phyloP scores from a whole-genome alignment of 257 asterid genomes.

The Gynochthodes officinalis region DNA sequence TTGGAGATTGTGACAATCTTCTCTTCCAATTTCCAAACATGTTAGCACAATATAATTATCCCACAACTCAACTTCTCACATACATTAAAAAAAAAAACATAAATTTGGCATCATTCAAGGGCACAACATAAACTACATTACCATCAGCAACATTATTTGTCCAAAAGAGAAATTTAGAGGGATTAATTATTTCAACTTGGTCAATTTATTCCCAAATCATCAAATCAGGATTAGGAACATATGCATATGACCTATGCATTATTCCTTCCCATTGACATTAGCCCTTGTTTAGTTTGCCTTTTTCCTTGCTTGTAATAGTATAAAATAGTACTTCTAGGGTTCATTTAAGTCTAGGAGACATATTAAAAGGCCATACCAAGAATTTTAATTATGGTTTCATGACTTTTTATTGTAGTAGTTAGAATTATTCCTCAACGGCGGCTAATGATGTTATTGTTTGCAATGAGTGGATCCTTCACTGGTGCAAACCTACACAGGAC shows the following conservation, averaged over 20 bases:
- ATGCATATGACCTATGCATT: neutral
- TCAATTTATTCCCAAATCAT: neutral
- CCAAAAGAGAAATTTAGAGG: neutral
- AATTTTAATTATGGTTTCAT: no score
- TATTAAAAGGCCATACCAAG: no score
- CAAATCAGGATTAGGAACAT: neutral
- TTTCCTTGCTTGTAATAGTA: no score
- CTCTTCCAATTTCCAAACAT: neutral
- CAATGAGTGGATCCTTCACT: no score
- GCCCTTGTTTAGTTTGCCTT: no score
- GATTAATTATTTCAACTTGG: neutral
- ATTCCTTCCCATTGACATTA: neutral
- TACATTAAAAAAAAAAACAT: no score
- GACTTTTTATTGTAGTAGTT: no score
- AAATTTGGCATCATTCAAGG: neutral
- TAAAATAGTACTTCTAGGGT: no score
- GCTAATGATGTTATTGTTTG: no score
- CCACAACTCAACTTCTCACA: slow-evolving; percentile 5
- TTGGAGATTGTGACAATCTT: slow-evolving; percentile 14
- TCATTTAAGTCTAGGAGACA: no score
- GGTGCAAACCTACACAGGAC: neutral
- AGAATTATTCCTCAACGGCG: no score
- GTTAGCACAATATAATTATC: neutral
- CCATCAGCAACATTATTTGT: neutral
- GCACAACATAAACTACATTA: neutral